phyloP scores from a whole-genome alignment of 164 flowering plant species.

The Protea cynaroides region DNA sequence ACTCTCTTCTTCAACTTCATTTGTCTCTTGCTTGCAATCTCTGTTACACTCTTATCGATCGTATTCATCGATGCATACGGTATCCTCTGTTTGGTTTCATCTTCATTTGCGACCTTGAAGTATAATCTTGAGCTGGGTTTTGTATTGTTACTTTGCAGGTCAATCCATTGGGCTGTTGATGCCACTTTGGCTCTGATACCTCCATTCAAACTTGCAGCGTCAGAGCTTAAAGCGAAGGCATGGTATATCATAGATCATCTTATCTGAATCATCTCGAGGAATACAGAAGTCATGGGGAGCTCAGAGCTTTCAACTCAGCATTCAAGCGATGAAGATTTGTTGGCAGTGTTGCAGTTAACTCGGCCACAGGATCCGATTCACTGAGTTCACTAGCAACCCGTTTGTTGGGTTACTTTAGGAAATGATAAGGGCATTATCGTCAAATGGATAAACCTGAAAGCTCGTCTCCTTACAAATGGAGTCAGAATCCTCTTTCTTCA shows the following conservation, averaged over 20 bases:
- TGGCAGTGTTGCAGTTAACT: no score
- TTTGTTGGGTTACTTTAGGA: no score
- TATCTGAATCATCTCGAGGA: neutral
- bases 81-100: neutral
- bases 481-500: no score
- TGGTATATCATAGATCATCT: neutral
- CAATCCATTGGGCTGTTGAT: slow-evolving; percentile 8
- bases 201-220: neutral
- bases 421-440: neutral
- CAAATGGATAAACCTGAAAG: no score
- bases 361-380: no score
- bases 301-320: no score
- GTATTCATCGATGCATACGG: slow-evolving; percentile 16
- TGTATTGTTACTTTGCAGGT: slow-evolving; percentile 9
- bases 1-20: slow-evolving; percentile 10
- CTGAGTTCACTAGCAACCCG: no score
- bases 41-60: slow-evolving; percentile 22
- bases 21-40: slow-evolving; percentile 18
- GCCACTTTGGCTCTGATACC: slow-evolving; percentile 13
- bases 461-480: neutral
- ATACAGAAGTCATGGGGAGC: no score
- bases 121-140: slow-evolving; percentile 31
- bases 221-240: slow-evolving; percentile 1
- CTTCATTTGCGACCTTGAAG: slow-evolving; percentile 2
- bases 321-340: no score